phyloP scores from a whole-genome alignment of 176 grass and related monocot species.

The Triticum turgidum region DNA sequence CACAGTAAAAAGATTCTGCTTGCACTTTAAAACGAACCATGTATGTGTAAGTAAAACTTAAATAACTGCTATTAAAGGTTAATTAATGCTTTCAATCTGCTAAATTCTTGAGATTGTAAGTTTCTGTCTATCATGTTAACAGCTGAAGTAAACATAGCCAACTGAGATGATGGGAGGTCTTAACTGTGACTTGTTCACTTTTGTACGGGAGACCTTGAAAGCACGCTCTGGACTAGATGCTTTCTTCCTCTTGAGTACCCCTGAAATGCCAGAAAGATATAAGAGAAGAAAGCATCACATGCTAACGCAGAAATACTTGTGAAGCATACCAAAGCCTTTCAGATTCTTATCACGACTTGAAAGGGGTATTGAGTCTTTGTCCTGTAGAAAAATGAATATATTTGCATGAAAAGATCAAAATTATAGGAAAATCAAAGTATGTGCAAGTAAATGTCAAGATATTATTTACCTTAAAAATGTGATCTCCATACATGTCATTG shows the following conservation, averaged over 20 bases:
- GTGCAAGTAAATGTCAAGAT: neutral
- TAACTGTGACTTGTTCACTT: conserved; percentile 83
- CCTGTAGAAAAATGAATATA: conserved; percentile 45
- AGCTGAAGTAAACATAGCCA: conserved; percentile 20
- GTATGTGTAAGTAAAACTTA: neutral
- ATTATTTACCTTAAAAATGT: conserved; percentile 58
- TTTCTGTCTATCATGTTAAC: neutral
- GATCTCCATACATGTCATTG: conserved; percentile 71
- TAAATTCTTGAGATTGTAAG: conserved; percentile 1
- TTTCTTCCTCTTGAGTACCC: conserved; percentile 83
- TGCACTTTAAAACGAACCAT: neutral
- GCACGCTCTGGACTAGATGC: conserved; percentile 56
- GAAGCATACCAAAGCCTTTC: conserved; percentile 65
- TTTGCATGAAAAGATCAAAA: conserved; percentile 34
- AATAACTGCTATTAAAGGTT: neutral
- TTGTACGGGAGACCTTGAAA: conserved; percentile 54
- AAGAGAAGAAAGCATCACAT: conserved; percentile 20
- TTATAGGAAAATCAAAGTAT: conserved; percentile 15
- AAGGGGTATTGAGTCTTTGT: conserved; percentile 56
- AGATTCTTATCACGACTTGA: conserved; percentile 67
- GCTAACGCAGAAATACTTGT: conserved; percentile 13
- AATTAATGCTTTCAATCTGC: conserved; percentile 8
- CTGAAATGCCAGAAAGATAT: conserved; percentile 41
- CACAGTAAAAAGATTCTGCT: conserved; percentile 52
- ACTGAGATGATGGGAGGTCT: conserved; percentile 28